Percentiles rank a stretch among this genome's conserved stretches.
Conservation (phyloP, 1,139 yeast species). For the Geotrichum phurueaensis region DNA sequence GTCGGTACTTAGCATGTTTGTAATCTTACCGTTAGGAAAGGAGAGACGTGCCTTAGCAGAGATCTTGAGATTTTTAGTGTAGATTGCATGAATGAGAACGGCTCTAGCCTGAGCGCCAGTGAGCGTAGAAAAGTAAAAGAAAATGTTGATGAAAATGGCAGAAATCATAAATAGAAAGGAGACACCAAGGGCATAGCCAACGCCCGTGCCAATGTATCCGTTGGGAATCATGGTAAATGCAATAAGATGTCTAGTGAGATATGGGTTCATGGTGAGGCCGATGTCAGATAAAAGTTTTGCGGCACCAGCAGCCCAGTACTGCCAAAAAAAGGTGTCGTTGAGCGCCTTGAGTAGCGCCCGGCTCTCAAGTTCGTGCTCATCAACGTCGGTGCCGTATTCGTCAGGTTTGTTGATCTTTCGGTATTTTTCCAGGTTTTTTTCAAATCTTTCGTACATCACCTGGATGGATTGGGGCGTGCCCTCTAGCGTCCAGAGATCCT, state of each 20-base stretch:
- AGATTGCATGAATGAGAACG: slow-evolving; percentile 57
- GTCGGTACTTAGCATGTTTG: slow-evolving; percentile 74
- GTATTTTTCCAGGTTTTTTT: slow-evolving; percentile 38
- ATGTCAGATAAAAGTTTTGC: slow-evolving; percentile 46
- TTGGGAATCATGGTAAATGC: slow-evolving; percentile 35
- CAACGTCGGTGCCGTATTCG: slow-evolving; percentile 31
- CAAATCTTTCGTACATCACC: slow-evolving; percentile 39
- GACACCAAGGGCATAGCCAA: slow-evolving; percentile 58
- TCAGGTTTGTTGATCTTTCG: slow-evolving; percentile 22
- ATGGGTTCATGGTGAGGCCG: slow-evolving; percentile 46
- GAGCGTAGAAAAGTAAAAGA: slow-evolving; percentile 53
- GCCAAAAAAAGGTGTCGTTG: slow-evolving; percentile 51
- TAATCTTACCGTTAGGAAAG: slow-evolving; percentile 62
- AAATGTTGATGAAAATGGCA: slow-evolving; percentile 56
- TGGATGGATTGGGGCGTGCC: slow-evolving; percentile 48
- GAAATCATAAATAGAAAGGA: slow-evolving; percentile 43
- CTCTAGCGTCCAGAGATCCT: slow-evolving; percentile 54
- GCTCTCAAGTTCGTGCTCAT: slow-evolving; percentile 25
- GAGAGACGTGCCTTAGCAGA: slow-evolving; percentile 54
- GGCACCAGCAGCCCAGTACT: slow-evolving; percentile 43
- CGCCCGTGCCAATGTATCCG: slow-evolving; percentile 43
- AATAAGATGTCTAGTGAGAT: slow-evolving; percentile 50
- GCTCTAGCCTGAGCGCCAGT: slow-evolving; percentile 68
- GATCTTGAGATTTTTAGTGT: slow-evolving; percentile 59
- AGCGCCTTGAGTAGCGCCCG: slow-evolving; percentile 43